Evolutionary conservation across 805 yeast genomes (phyloP).

Genomic region (Pichia phayaonensis): DNA sequence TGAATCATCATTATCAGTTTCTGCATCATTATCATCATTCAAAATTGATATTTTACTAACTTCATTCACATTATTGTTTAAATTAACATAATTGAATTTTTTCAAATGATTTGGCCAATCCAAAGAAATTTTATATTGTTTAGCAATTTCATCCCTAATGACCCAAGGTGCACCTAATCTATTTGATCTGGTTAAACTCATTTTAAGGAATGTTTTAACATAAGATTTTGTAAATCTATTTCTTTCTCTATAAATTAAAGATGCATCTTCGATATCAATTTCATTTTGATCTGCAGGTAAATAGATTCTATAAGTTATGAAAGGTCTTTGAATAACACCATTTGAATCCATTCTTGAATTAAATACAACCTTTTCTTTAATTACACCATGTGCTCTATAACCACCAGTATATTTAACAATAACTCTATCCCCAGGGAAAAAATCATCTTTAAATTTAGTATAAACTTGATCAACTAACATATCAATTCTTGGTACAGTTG

Average conservation of each 20-base stretch:
- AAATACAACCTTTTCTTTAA: conserved; percentile 81
- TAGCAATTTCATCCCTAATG: conserved; percentile 70
- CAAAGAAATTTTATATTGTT: conserved; percentile 54
- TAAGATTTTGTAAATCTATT: conserved; percentile 83
- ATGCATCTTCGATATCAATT: conserved; percentile 58
- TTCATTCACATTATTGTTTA: neutral
- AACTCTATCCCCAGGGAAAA: conserved; percentile 86
- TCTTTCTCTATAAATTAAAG: conserved; percentile 72
- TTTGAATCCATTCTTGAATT: conserved; percentile 36
- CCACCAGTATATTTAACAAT: conserved; percentile 43
- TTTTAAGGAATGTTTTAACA: conserved; percentile 80
- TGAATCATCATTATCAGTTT: neutral
- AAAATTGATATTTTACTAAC: neutral
- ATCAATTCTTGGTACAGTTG: conserved; percentile 74
- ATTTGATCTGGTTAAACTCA: conserved; percentile 66
- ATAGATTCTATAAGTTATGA: conserved; percentile 64
- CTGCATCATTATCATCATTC: conserved; percentile 1
- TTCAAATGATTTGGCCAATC: conserved; percentile 51
- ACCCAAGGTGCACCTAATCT: conserved; percentile 96
- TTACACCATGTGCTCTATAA: conserved; percentile 43
- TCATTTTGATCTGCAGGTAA: conserved; percentile 34
- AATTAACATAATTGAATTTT: conserved; percentile 19
- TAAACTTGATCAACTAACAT: conserved; percentile 84
- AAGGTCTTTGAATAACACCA: conserved; percentile 34
- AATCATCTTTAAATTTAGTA: conserved; percentile 66